Evolutionary conservation across 345 rosid genomes (phyloP).

Genomic region (Capsella bursapastoris): DNA sequence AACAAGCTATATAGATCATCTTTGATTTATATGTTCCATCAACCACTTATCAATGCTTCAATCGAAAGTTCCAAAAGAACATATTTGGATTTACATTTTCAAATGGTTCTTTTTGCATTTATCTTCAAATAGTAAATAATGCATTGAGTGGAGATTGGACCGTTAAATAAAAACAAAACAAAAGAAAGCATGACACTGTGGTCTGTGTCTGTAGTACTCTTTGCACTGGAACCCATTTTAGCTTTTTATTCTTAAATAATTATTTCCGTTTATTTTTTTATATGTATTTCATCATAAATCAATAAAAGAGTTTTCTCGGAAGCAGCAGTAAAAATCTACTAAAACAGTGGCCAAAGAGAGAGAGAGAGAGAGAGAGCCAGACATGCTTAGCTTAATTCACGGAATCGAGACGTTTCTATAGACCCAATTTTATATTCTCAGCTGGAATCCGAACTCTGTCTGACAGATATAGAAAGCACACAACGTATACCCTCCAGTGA

Average conservation of each 20-base stretch:
- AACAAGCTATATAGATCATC: too few species aligned
- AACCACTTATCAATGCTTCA: too few species aligned
- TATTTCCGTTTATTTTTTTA: conserved; percentile 16
- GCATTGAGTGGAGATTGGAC: conserved; percentile 38
- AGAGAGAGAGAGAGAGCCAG: conserved; percentile 31
- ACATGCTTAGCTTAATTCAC: conserved; percentile 38
- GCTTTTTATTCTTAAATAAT: not conserved
- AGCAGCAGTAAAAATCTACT: conserved; percentile 39
- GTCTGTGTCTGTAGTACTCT: conserved; percentile 35
- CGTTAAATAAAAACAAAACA: conserved; percentile 39
- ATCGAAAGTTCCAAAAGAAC: too few species aligned
- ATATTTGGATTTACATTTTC: not conserved
- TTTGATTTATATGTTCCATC: too few species aligned
- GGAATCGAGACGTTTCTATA: conserved; percentile 45
- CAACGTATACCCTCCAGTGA: conserved; percentile 22
- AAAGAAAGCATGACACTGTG: conserved; percentile 28
- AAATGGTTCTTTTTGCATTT: not conserved
- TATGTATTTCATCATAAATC: not conserved
- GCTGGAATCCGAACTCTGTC: conserved; percentile 43
- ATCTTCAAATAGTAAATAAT: conserved; percentile 9
- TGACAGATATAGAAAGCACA: conserved; percentile 29
- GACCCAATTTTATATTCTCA: conserved; percentile 31
- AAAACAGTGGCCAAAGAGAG: conserved; percentile 11
- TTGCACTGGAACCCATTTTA: conserved; percentile 35
- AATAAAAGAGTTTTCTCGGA: conserved; percentile 23